Conservation (phyloP, 768 basidiomycete species). For the Suillus variegatus region DNA sequence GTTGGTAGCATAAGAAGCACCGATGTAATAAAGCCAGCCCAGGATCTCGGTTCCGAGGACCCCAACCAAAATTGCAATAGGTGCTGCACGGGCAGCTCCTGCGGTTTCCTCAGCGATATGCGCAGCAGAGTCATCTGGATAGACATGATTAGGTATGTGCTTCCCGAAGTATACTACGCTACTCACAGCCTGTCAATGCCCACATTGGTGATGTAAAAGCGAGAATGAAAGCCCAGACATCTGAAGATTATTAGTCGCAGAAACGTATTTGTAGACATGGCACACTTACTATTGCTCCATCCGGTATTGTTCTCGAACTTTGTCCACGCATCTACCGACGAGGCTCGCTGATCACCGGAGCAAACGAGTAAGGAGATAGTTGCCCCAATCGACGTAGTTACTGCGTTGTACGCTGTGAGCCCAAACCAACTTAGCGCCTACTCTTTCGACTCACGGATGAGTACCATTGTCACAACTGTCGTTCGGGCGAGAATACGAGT, state of each 20-base stretch:
- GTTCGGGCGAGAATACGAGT: constrained; percentile 26
- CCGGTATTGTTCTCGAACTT: constrained; percentile 29
- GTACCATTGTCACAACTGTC: constrained; percentile 16
- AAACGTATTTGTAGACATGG: not conserved
- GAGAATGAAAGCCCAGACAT: constrained; percentile 26
- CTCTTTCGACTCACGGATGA: constrained; percentile 16
- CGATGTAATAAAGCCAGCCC: constrained; percentile 45
- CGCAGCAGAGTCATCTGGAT: constrained; percentile 47
- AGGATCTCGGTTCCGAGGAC: constrained; percentile 40
- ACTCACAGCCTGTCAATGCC: constrained; percentile 25
- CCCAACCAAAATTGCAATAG: constrained; percentile 45
- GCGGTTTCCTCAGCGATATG: constrained; percentile 49
- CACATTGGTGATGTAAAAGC: constrained; percentile 30
- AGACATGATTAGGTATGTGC: not conserved
- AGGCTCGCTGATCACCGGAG: constrained; percentile 17
- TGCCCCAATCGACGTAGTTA: constrained; percentile 20
- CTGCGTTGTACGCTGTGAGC: constrained; percentile 9
- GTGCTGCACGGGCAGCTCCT: constrained; percentile 43
- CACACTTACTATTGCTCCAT: constrained; percentile 20
- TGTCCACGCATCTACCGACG: constrained; percentile 21
- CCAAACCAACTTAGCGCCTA: not conserved
- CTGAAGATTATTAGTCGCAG: constrained; percentile 8
- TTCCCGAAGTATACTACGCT: not conserved
- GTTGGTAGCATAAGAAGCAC: constrained; percentile 43
- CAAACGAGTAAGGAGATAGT: constrained; percentile 20